phyloP scores from a whole-genome alignment of 805 yeast species.

The Saturnispora bothae region DNA sequence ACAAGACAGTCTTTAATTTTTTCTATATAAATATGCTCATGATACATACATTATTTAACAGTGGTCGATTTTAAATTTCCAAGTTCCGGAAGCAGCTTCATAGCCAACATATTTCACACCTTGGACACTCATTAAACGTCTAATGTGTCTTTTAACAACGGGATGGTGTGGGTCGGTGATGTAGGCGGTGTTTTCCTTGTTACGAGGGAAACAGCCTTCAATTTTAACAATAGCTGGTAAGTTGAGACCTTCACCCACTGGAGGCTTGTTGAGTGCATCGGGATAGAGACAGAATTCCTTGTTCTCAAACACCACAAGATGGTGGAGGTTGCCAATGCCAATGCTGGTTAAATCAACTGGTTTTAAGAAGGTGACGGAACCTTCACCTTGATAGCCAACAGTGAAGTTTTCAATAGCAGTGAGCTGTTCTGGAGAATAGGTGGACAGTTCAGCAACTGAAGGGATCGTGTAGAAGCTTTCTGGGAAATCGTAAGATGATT shows the following conservation, averaged over 20 bases:
- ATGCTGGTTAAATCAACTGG: slow-evolving; percentile 78
- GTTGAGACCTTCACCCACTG: slow-evolving; percentile 73
- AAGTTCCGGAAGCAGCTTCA: slow-evolving; percentile 64
- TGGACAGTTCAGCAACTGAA: slow-evolving; percentile 48
- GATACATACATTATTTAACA: slow-evolving; percentile 14
- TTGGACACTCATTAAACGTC: slow-evolving; percentile 49
- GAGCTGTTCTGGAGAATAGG: slow-evolving; percentile 51
- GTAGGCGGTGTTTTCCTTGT: slow-evolving; percentile 59
- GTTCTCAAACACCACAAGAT: slow-evolving; percentile 47
- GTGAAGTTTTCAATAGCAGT: slow-evolving; percentile 52
- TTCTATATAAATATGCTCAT: background rate
- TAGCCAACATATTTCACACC: slow-evolving; percentile 61
- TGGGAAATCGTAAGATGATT: slow-evolving; percentile 18
- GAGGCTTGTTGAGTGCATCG: slow-evolving; percentile 47
- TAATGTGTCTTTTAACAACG: slow-evolving; percentile 55
- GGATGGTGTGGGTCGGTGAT: slow-evolving; percentile 73
- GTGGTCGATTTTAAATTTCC: slow-evolving; percentile 49
- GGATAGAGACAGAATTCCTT: slow-evolving; percentile 66
- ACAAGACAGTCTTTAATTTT: background rate
- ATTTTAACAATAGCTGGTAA: slow-evolving; percentile 62
- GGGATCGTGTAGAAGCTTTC: slow-evolving; percentile 89
- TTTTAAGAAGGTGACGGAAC: slow-evolving; percentile 61
- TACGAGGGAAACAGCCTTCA: slow-evolving; percentile 73
- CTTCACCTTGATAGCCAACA: slow-evolving; percentile 72
- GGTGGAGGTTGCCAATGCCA: slow-evolving; percentile 56